phyloP scores from a whole-genome alignment of 2,329 filamentous ascomycete genomes.

The Penicillium sp. region DNA sequence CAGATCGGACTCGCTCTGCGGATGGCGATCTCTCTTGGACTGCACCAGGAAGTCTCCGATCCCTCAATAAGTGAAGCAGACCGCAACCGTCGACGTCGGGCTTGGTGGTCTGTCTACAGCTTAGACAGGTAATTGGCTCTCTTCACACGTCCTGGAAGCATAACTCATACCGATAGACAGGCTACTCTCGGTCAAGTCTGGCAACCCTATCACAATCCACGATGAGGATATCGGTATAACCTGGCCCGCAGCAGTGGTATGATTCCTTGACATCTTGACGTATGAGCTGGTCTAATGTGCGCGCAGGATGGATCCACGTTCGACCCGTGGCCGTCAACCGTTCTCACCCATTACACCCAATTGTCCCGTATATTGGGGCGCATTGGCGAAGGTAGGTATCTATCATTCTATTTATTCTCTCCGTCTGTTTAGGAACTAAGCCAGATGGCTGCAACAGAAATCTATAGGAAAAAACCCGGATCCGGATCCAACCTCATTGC shows the following conservation, averaged over 20 bases:
- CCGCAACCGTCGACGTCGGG: slow-evolving; percentile 50
- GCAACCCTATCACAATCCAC: slow-evolving; percentile 53
- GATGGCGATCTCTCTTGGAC: slow-evolving; percentile 55
- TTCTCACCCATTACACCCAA: slow-evolving; percentile 52
- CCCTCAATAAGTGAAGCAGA: slow-evolving; percentile 40
- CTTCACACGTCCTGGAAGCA: background rate
- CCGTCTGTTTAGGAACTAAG: background rate
- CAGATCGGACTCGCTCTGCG: slow-evolving; percentile 52
- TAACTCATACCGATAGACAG: slow-evolving; percentile 19
- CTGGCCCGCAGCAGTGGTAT: slow-evolving; percentile 32
- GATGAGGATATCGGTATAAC: slow-evolving; percentile 53
- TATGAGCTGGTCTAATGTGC: background rate
- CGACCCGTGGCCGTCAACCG: slow-evolving; percentile 45
- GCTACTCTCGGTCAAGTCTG: slow-evolving; percentile 53
- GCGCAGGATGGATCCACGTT: slow-evolving; percentile 18
- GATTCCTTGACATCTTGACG: slow-evolving; percentile 1
- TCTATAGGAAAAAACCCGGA: slow-evolving; percentile 50
- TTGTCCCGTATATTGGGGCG: slow-evolving; percentile 52
- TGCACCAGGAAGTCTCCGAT: slow-evolving; percentile 53
- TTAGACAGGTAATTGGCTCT: slow-evolving; percentile 43
- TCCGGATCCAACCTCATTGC: slow-evolving; percentile 49
- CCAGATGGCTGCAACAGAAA: slow-evolving; percentile 29
- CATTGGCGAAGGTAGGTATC: slow-evolving; percentile 40
- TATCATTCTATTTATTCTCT: no score
- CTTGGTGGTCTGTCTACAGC: slow-evolving; percentile 58